Evolutionary conservation across 441 rosid species (phyloP).

Genomic region (Croton laevigatus): DNA sequence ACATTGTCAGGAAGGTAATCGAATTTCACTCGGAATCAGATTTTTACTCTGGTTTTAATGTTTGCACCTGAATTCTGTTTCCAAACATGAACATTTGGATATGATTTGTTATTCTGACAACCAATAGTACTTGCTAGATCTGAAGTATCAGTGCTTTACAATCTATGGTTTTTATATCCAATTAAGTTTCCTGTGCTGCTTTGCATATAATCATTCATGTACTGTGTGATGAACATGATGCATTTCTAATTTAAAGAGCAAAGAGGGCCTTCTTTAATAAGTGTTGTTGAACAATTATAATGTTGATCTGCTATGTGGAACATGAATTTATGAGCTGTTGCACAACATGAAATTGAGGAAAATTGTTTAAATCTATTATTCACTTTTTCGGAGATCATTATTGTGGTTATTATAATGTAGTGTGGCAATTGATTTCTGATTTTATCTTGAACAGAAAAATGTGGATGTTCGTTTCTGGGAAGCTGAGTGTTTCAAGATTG

Average conservation of each 20-base stretch:
- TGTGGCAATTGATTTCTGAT: neutral
- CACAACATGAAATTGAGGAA: neutral
- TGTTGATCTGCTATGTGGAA: neutral
- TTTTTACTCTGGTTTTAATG: neutral
- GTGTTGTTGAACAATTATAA: too few relatives aligned
- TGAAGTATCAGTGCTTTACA: neutral
- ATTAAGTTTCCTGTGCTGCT: neutral
- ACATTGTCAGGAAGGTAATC: conserved; percentile 75
- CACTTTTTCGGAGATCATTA: neutral
- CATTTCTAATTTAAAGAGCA: neutral
- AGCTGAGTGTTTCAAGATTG: conserved; percentile 93
- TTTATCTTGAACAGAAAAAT: conserved; percentile 47
- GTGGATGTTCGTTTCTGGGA: conserved; percentile 60
- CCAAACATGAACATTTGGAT: neutral
- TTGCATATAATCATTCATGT: neutral
- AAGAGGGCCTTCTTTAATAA: neutral
- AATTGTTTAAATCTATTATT: neutral
- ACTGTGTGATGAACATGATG: neutral
- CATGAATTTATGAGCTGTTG: neutral
- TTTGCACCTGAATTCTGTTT: neutral
- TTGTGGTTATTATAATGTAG: neutral
- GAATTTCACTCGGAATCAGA: neutral
- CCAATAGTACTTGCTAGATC: neutral
- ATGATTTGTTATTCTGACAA: neutral
- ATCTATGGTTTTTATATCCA: neutral